A percentile compares a stretch with the other conserved stretches of the same genome.
phyloP scores from a whole-genome alignment of 2,329 filamentous ascomycete genomes.

The Fusarium haematococcum region DNA sequence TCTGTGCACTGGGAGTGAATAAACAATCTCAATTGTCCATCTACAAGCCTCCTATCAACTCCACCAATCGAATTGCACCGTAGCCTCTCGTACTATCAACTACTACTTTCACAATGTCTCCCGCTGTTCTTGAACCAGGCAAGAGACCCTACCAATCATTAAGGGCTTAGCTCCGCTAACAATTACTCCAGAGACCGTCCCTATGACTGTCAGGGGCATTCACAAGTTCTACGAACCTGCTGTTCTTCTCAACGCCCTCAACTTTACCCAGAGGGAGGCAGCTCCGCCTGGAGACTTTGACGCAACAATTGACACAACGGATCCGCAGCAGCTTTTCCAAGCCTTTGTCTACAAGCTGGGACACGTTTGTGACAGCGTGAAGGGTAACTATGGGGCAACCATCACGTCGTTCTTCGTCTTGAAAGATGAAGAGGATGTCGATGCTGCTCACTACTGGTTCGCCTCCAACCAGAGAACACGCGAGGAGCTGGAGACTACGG shows the following conservation, averaged over 20 bases:
- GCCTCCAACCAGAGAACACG: constrained; percentile 39
- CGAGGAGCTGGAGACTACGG: constrained; percentile 9
- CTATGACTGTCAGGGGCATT: not conserved
- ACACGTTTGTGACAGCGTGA: constrained; percentile 20
- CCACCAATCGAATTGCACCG: not conserved
- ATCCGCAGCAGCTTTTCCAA: constrained; percentile 14
- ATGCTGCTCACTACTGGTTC: constrained; percentile 39
- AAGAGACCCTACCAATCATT: not conserved
- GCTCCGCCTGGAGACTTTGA: not conserved
- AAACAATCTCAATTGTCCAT: not conserved
- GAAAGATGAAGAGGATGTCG: constrained; percentile 19
- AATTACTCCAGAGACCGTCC: not conserved
- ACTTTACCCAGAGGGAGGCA: not conserved
- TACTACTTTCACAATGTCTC: not conserved
- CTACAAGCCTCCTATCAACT: no score
- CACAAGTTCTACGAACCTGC: constrained; percentile 27
- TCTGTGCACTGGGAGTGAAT: not conserved
- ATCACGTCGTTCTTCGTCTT: constrained; percentile 42
- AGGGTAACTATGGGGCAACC: not conserved
- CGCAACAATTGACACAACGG: constrained; percentile 3
- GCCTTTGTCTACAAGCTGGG: constrained; percentile 31
- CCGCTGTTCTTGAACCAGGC: not conserved
- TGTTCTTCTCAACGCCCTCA: constrained; percentile 17
- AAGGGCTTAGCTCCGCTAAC: not conserved
- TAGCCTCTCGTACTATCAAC: not conserved